A percentile compares a stretch with the other conserved stretches of the same genome.
Evolutionary conservation across 805 yeast species (phyloP).

Genomic region (Komagataella pastoris): DNA sequence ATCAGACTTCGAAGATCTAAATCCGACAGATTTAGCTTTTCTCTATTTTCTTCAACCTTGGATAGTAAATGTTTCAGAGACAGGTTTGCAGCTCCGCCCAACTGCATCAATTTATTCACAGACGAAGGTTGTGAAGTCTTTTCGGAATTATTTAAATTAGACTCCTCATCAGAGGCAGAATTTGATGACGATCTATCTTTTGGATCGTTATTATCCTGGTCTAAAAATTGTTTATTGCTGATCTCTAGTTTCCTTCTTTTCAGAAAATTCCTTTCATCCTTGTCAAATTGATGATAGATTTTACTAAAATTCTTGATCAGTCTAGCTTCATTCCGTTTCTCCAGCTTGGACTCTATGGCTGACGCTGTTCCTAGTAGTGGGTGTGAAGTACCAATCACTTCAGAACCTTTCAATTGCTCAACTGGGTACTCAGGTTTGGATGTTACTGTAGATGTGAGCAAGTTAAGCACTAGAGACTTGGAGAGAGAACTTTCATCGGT

Average conservation of each 20-base stretch:
- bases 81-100: constrained; percentile 58
- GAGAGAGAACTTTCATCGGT: not conserved
- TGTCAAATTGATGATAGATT: constrained; percentile 65
- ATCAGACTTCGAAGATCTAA: constrained; percentile 73
- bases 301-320: constrained; percentile 54
- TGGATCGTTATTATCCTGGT: constrained; percentile 13
- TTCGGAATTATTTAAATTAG: constrained; percentile 7
- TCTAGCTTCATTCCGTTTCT: constrained; percentile 20
- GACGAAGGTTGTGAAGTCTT: constrained; percentile 10
- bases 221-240: constrained; percentile 57
- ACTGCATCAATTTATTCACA: constrained; percentile 16
- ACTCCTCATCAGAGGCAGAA: constrained; percentile 4
- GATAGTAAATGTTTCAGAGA: constrained; percentile 70
- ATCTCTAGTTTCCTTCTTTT: constrained; percentile 70
- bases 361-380: constrained; percentile 21
- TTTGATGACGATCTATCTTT: constrained; percentile 7
- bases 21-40: constrained; percentile 64
- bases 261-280: constrained; percentile 60
- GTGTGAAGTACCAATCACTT: constrained; percentile 13
- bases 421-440: constrained; percentile 15
- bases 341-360: constrained; percentile 27
- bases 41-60: constrained; percentile 68
- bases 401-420: constrained; percentile 12
- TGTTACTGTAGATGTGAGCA: constrained; percentile 9
- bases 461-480: constrained; percentile 3